A percentile compares a stretch with the other conserved stretches of the same genome.
Evolutionary conservation across 441 rosid species (phyloP).

Genomic region (Populus hybrid): DNA sequence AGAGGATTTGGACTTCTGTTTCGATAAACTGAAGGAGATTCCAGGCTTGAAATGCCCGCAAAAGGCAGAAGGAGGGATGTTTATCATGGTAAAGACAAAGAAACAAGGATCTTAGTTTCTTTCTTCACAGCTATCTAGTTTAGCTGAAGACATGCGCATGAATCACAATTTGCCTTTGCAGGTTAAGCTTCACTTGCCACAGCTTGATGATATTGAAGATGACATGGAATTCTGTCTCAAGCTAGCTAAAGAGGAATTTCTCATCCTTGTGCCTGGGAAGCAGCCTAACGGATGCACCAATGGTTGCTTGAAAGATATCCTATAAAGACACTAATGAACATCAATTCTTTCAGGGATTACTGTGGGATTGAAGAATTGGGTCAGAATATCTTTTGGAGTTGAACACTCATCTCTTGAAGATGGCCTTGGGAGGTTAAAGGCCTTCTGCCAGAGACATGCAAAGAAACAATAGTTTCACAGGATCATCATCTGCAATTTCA

Average conservation of each 20-base stretch:
- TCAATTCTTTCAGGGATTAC: conserved; percentile 39
- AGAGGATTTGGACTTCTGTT: too few relatives aligned
- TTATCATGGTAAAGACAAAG: too few relatives aligned
- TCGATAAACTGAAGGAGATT: too few relatives aligned
- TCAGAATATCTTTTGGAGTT: conserved; percentile 58
- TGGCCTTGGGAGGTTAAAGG: conserved; percentile 52
- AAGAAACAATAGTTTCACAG: conserved; percentile 26
- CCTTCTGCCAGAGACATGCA: conserved; percentile 61
- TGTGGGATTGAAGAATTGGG: conserved; percentile 71
- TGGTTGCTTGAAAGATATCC: background rate
- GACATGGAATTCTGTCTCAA: conserved; percentile 59
- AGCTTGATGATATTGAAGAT: conserved; percentile 47
- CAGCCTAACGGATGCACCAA: background rate
- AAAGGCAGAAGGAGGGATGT: too few relatives aligned
- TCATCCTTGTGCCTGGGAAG: conserved; percentile 49
- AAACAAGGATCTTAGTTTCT: too few relatives aligned
- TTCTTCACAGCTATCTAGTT: too few relatives aligned
- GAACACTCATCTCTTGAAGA: conserved; percentile 53
- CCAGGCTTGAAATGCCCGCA: too few relatives aligned
- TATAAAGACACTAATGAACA: background rate
- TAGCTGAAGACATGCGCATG: background rate
- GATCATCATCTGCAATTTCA: background rate
- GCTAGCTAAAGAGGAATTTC: conserved; percentile 53
- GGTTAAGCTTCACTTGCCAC: conserved; percentile 37
- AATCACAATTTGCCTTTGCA: conserved; percentile 11